Conservation (phyloP, 495 filamentous ascomycete species). For the Penicillium fimorum region DNA sequence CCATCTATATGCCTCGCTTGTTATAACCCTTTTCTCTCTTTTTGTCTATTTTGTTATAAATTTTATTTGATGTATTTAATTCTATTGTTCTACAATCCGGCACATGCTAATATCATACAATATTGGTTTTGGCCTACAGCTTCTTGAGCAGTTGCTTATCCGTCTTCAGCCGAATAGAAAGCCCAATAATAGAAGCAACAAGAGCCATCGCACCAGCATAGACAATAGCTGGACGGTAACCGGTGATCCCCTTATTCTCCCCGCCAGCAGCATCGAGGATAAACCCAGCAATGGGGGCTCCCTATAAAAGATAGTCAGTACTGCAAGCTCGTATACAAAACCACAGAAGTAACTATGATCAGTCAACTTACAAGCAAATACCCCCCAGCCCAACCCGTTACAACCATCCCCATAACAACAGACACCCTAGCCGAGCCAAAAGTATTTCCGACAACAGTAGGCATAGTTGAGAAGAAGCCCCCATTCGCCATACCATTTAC, state of each 20-base stretch:
- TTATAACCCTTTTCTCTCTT: neutral
- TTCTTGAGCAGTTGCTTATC: neutral
- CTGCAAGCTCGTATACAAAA: neutral
- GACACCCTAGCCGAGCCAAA: constrained; percentile 54
- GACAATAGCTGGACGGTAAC: constrained; percentile 58
- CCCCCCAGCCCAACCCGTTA: constrained; percentile 58
- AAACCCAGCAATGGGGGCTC: constrained; percentile 59
- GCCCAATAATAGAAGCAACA: constrained; percentile 19
- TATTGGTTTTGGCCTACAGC: neutral
- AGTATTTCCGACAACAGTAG: constrained; percentile 58
- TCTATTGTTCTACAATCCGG: neutral
- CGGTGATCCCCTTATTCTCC: constrained; percentile 40
- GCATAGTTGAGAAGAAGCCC: constrained; percentile 58
- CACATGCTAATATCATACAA: neutral
- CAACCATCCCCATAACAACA: constrained; percentile 60
- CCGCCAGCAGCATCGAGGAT: constrained; percentile 55
- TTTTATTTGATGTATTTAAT: neutral
- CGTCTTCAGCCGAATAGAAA: constrained; percentile 6
- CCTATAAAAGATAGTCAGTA: constrained; percentile 26
- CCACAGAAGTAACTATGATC: neutral
- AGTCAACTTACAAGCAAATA: constrained; percentile 50
- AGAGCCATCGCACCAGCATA: constrained; percentile 49
- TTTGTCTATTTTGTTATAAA: neutral
- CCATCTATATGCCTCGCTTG: neutral
- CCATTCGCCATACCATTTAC: constrained; percentile 58